Conservation (phyloP, 371 early-diverging fungal species). For the Apophysomyces ossiformis region DNA sequence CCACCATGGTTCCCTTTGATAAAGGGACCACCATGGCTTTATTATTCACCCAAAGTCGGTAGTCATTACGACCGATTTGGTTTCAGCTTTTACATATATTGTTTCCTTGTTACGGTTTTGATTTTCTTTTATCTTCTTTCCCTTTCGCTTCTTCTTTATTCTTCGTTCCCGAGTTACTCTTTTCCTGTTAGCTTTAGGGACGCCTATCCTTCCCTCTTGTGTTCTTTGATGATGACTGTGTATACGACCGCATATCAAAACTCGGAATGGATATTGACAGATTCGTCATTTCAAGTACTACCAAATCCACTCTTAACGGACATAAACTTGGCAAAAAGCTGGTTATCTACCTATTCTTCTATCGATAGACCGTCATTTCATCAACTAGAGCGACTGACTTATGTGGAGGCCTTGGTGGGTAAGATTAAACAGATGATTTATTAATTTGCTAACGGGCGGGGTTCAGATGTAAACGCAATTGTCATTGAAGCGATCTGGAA, state of each 20-base stretch:
- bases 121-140: background rate
- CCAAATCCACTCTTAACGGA: background rate
- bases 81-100: background rate
- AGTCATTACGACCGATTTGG: background rate
- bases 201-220: too few relatives aligned
- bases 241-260: too few relatives aligned
- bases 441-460: background rate
- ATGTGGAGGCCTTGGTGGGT: constrained; percentile 8
- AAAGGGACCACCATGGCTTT: background rate
- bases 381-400: background rate
- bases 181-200: background rate
- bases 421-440: background rate
- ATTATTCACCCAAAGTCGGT: constrained; percentile 1
- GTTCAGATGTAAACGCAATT: constrained; percentile 58
- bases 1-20: background rate
- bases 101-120: background rate
- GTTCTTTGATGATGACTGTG: too few relatives aligned
- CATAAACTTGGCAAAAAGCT: background rate
- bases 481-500: constrained; percentile 65
- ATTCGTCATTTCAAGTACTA: background rate
- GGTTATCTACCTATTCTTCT: background rate
- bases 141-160: background rate
- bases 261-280: too few relatives aligned
- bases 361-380: constrained; percentile 1
- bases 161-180: background rate